Conservation (phyloP, 352 stramenopile genomes). For the Phytophthora meadii region DNA sequence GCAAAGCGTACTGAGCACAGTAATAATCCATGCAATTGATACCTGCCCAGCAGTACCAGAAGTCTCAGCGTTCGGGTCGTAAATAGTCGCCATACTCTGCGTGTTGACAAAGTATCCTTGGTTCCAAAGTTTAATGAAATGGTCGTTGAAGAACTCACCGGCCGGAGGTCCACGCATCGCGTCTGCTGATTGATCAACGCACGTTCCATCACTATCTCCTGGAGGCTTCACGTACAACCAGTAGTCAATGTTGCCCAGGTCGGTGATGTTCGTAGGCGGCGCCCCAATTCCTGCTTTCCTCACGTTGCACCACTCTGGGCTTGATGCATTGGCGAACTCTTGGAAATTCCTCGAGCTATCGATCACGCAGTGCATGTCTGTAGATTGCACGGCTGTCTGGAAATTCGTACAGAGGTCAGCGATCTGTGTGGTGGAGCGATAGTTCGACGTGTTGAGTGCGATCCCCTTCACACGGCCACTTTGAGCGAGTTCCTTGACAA, state of each 20-base stretch:
- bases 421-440: slow-evolving; percentile 60
- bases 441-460: slow-evolving; percentile 84
- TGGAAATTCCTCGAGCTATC: slow-evolving; percentile 77
- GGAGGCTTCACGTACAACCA: slow-evolving; percentile 74
- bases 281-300: slow-evolving; percentile 62
- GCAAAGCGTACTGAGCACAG: neutral
- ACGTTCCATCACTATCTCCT: slow-evolving; percentile 71
- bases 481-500: slow-evolving; percentile 52
- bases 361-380: slow-evolving; percentile 57
- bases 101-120: slow-evolving; percentile 48
- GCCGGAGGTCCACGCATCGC: slow-evolving; percentile 55
- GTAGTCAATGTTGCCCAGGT: slow-evolving; percentile 66
- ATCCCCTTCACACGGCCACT: slow-evolving; percentile 65
- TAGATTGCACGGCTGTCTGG: slow-evolving; percentile 50
- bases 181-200: slow-evolving; percentile 48
- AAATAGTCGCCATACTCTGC: slow-evolving; percentile 37
- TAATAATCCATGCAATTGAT: neutral
- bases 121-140: slow-evolving; percentile 78
- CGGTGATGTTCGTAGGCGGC: slow-evolving; percentile 57
- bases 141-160: slow-evolving; percentile 68
- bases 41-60: slow-evolving; percentile 4
- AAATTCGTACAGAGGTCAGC: slow-evolving; percentile 59
- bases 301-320: slow-evolving; percentile 73
- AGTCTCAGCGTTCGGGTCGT: slow-evolving; percentile 33
- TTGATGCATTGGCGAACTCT: slow-evolving; percentile 41